phyloP scores from a whole-genome alignment of 2,329 filamentous ascomycete genomes.

The Trichocomaceae sp. region DNA sequence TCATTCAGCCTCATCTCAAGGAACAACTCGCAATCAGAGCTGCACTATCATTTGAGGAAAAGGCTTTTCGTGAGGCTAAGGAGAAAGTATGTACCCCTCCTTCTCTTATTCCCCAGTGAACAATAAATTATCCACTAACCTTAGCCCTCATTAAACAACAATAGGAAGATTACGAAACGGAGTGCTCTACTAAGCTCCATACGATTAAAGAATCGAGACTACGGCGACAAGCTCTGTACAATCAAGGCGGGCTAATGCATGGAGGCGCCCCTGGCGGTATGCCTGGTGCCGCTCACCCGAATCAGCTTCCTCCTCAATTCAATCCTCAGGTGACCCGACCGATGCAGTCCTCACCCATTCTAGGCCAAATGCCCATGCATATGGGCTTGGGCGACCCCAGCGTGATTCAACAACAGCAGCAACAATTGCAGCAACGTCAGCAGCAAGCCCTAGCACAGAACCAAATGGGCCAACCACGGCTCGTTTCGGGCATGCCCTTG shows the following conservation, averaged over 20 bases:
- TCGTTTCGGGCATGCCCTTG: constrained; percentile 21
- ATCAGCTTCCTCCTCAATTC: constrained; percentile 41
- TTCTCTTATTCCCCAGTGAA: neutral
- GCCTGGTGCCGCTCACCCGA: constrained; percentile 30
- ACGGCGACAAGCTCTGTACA: constrained; percentile 25
- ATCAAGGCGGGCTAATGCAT: constrained; percentile 28
- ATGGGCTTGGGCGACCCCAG: constrained; percentile 31
- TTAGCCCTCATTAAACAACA: neutral
- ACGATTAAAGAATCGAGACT: constrained; percentile 41
- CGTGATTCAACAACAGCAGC: constrained; percentile 25
- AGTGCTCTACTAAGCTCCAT: constrained; percentile 39
- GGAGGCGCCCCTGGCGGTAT: constrained; percentile 24
- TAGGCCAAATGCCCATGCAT: constrained; percentile 32
- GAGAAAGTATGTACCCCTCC: constrained; percentile 23
- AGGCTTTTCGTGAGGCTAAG: constrained; percentile 37
- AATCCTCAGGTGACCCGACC: constrained; percentile 45
- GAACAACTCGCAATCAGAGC: constrained; percentile 36
- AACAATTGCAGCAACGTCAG: constrained; percentile 26
- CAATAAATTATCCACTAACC: neutral
- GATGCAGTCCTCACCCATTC: constrained; percentile 47
- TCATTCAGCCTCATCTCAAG: constrained; percentile 39
- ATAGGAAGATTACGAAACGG: constrained; percentile 39
- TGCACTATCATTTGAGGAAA: constrained; percentile 41
- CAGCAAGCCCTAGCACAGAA: constrained; percentile 18
- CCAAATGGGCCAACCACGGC: constrained; percentile 23